A percentile compares a stretch with the other conserved stretches of the same genome.
Conservation (phyloP, 1,139 yeast species). For the Geotrichum histeridarum region DNA sequence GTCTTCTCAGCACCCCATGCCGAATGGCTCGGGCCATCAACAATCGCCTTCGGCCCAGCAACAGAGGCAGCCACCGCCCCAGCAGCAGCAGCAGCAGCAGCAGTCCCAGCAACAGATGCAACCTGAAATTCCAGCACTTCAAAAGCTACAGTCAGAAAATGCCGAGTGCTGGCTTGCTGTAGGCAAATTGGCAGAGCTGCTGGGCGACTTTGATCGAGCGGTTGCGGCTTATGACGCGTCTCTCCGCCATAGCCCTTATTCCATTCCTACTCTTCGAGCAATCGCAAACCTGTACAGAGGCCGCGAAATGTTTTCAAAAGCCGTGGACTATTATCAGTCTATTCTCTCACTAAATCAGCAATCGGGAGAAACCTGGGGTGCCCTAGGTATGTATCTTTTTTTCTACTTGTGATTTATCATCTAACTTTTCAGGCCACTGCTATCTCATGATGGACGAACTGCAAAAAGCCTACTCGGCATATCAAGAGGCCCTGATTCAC, state of each 20-base stretch:
- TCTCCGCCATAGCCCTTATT: conserved; percentile 77
- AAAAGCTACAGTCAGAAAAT: conserved; percentile 48
- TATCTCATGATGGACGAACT: conserved; percentile 93
- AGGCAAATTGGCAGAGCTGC: conserved; percentile 78
- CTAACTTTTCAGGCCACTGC: conserved; percentile 65
- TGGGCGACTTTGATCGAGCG: conserved; percentile 87
- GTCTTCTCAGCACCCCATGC: neutral
- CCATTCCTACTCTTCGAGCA: conserved; percentile 77
- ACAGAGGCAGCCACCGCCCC: conserved; percentile 19
- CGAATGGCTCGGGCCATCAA: conserved; percentile 19
- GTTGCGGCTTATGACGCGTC: conserved; percentile 85
- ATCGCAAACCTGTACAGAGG: conserved; percentile 85
- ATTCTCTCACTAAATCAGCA: conserved; percentile 78
- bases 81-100: conserved; percentile 2
- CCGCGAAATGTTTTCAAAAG: conserved; percentile 84
- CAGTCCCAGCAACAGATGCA: conserved; percentile 33
- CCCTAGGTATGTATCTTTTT: conserved; percentile 39
- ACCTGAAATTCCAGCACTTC: conserved; percentile 43
- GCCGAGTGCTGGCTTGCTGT: conserved; percentile 92
- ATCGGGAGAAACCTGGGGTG: conserved; percentile 96
- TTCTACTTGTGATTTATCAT: neutral
- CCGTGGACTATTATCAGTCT: conserved; percentile 87
- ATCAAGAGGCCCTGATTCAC: conserved; percentile 90
- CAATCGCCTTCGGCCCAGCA: conserved; percentile 23
- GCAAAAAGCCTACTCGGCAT: conserved; percentile 92